Evolutionary conservation across 257 asterid genomes (phyloP).

Genomic region (Rehmannia glutinosa): DNA sequence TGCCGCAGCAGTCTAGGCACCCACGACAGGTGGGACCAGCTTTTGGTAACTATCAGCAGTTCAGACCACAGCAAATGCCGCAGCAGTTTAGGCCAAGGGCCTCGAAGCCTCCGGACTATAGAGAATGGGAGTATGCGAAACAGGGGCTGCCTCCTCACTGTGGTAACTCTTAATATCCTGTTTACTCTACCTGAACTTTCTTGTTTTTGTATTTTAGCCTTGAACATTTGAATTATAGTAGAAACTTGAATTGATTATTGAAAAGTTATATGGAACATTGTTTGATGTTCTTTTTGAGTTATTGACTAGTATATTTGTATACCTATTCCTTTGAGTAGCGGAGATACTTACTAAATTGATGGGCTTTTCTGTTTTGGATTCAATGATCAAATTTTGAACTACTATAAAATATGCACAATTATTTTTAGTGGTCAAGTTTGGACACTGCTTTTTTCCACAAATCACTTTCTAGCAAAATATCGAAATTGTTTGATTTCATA

Average conservation of each 20-base stretch:
- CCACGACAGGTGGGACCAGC: constrained; percentile 19
- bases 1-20: constrained; percentile 23
- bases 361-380: background rate
- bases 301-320: background rate
- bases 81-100: constrained; percentile 49
- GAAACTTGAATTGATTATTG: background rate
- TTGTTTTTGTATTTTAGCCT: background rate
- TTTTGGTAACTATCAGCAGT: constrained; percentile 37
- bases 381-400: background rate
- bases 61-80: constrained; percentile 41
- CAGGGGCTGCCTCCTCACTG: constrained; percentile 51
- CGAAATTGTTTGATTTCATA: background rate
- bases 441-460: background rate
- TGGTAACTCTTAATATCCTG: constrained; percentile 36
- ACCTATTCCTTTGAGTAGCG: background rate
- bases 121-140: constrained; percentile 72
- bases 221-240: background rate
- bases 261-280: background rate
- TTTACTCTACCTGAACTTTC: background rate
- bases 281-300: background rate
- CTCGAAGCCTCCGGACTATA: constrained; percentile 57
- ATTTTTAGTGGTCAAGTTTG: background rate
- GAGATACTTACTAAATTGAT: background rate
- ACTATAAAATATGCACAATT: background rate
- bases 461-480: background rate